These are phyloP conservation scores for Solanum bukasovii DNA, from an alignment of 257 asterid species.

Conservation along the genomic window DNA sequence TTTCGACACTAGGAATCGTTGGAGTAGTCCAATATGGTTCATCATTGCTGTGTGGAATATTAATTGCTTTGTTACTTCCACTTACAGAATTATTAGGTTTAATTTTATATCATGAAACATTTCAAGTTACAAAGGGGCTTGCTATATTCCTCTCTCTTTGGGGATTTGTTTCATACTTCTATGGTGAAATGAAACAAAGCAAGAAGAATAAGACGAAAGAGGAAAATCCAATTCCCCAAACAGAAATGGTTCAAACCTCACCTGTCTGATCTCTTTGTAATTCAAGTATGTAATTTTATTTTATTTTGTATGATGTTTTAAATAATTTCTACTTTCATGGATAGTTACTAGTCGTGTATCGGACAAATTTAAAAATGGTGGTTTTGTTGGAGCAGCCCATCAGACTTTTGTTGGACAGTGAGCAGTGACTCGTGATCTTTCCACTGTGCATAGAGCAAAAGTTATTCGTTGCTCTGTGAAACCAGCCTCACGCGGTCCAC, in stretches of 20 bases:
- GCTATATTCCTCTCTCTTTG: constrained; percentile 20
- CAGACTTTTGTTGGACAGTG: background rate
- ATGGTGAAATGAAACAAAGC: constrained; percentile 14
- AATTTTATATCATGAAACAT: constrained; percentile 1
- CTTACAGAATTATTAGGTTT: background rate
- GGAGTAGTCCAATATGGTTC: constrained; percentile 6
- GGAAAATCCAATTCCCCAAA: background rate
- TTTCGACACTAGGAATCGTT: background rate
- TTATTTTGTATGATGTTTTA: background rate
- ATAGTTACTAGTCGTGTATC: background rate
- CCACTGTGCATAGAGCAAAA: background rate
- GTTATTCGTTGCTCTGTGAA: background rate
- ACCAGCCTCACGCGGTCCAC: background rate
- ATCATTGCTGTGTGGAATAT: background rate
- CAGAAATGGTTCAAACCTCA: background rate
- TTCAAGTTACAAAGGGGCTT: constrained; percentile 4
- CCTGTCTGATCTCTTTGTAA: background rate
- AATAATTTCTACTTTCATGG: background rate
- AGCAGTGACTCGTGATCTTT: background rate
- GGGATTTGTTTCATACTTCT: constrained; percentile 22
- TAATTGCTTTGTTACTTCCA: background rate
- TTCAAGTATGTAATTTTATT: background rate
- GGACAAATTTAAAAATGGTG: background rate
- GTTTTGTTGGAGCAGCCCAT: background rate
- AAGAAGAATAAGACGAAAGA: background rate